These are phyloP conservation scores for Scheffersomyces parashehatae DNA, from an alignment of 1,139 yeast species.

Conservation along the genomic window DNA sequence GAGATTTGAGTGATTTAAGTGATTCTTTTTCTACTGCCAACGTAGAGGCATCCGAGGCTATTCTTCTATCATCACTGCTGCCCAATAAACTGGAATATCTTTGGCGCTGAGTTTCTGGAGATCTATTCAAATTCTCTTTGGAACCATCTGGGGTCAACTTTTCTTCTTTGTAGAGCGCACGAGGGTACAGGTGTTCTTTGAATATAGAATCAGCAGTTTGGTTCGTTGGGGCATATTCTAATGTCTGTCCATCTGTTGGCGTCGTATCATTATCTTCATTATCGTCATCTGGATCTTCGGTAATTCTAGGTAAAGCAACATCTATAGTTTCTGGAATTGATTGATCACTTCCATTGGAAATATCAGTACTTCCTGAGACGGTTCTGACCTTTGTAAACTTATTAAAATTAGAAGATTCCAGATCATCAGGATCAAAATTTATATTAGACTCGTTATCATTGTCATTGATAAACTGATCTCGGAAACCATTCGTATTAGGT, in stretches of 20 bases:
- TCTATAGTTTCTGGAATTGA: conserved; percentile 49
- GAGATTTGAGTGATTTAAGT: background rate
- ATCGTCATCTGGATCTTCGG: conserved; percentile 35
- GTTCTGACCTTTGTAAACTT: conserved; percentile 36
- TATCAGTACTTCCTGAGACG: conserved; percentile 23
- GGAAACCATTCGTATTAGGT: conserved; percentile 49
- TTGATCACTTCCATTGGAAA: conserved; percentile 27
- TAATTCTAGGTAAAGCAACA: conserved; percentile 38
- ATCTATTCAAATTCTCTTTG: conserved; percentile 12
- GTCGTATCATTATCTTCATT: conserved; percentile 11
- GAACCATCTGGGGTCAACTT: conserved; percentile 28
- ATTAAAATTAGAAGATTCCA: conserved; percentile 24
- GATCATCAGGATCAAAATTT: conserved; percentile 29
- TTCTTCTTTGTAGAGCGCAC: conserved; percentile 35
- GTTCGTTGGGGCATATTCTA: background rate
- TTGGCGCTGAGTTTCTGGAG: conserved; percentile 8
- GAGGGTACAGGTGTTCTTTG: conserved; percentile 23
- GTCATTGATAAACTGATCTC: conserved; percentile 53
- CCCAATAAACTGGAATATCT: conserved; percentile 25
- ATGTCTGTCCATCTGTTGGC: background rate
- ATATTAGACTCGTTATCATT: conserved; percentile 44
- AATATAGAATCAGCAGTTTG: conserved; percentile 31
- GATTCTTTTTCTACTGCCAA: background rate
- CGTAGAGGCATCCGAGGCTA: conserved; percentile 4
- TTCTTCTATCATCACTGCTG: conserved; percentile 2